phyloP scores from a whole-genome alignment of 2,329 filamentous ascomycete genomes.

The Nemania bipapillata region DNA sequence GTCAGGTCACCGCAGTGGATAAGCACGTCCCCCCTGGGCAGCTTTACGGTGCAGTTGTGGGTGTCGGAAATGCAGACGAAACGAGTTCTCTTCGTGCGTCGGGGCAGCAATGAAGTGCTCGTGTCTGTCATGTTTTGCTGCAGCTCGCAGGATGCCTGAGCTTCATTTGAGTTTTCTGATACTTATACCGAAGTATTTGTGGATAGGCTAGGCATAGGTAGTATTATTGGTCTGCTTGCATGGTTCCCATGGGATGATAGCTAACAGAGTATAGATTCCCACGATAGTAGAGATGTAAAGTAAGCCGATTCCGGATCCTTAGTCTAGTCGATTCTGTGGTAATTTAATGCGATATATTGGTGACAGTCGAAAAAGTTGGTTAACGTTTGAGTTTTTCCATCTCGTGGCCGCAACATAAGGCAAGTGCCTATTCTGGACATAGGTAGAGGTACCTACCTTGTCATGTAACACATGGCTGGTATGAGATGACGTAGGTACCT shows the following conservation, averaged over 20 bases:
- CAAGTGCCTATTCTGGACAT: not conserved
- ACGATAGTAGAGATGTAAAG: not conserved
- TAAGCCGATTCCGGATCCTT: too few relatives aligned
- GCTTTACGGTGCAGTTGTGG: slow-evolving; percentile 72
- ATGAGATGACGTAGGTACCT: not conserved
- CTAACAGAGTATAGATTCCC: not conserved
- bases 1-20: slow-evolving; percentile 82
- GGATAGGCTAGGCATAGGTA: not conserved
- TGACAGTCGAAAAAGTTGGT: not conserved
- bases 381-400: too few relatives aligned
- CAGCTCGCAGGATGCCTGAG: not conserved
- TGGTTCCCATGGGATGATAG: not conserved
- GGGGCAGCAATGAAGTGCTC: slow-evolving; percentile 8
- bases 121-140: slow-evolving; percentile 24
- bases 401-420: not conserved
- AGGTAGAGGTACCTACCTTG: not conserved
- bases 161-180: not conserved
- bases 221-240: slow-evolving; percentile 2
- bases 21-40: slow-evolving; percentile 77
- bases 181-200: not conserved
- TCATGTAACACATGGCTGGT: too few relatives aligned
- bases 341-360: not conserved
- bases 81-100: slow-evolving; percentile 62
- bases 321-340: not conserved
- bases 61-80: slow-evolving; percentile 83